Conservation (phyloP, 140 eudicot genomes). For the Ambrosia hybrid region DNA sequence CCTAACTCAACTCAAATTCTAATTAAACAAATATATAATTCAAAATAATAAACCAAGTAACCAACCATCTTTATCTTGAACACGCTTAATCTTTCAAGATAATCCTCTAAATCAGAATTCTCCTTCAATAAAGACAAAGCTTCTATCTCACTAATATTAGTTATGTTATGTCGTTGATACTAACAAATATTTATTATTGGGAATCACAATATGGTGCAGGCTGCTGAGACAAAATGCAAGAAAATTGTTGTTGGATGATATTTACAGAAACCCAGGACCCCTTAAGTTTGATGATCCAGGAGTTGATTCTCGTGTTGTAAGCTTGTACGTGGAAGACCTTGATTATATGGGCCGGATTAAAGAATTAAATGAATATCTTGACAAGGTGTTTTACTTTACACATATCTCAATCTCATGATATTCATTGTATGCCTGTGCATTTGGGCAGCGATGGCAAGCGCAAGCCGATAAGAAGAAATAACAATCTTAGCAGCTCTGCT, state of each 20-base stretch:
- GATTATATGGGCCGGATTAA: constrained; percentile 96
- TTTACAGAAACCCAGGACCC: constrained; percentile 92
- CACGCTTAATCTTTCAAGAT: too few relatives aligned
- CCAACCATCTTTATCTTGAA: too few relatives aligned
- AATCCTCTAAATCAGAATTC: too few relatives aligned
- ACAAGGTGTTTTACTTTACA: constrained; percentile 49
- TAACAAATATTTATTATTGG: neutral
- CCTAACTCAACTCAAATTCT: too few relatives aligned
- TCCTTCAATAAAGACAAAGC: neutral
- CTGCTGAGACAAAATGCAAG: constrained; percentile 68
- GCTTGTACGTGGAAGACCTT: constrained; percentile 74
- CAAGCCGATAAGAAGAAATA: constrained; percentile 30
- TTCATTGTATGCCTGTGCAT: too few relatives aligned
- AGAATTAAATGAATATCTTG: constrained; percentile 66
- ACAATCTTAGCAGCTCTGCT: constrained; percentile 26
- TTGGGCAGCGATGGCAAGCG: constrained; percentile 35
- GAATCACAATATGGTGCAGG: constrained; percentile 38
- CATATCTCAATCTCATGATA: neutral
- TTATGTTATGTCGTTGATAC: too few relatives aligned
- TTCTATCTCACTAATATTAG: too few relatives aligned
- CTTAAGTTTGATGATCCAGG: constrained; percentile 94
- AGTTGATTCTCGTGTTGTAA: constrained; percentile 73
- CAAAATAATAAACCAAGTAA: too few relatives aligned
- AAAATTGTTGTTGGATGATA: constrained; percentile 71
- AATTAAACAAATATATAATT: too few relatives aligned